Evolutionary conservation across 2,329 filamentous ascomycete species (phyloP).

Genomic region (Aspergillus aculeatus): DNA sequence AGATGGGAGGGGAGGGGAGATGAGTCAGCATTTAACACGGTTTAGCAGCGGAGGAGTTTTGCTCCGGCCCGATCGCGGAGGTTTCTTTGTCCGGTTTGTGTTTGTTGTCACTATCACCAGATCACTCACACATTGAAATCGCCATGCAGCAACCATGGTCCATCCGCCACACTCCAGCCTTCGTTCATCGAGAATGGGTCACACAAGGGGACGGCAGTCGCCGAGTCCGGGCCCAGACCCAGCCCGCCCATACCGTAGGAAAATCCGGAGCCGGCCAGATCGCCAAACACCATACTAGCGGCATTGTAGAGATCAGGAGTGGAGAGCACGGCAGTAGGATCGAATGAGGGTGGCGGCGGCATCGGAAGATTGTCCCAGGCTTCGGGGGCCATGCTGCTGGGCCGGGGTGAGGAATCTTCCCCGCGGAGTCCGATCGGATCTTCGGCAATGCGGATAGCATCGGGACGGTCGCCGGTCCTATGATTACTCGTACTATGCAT

Average conservation of each 20-base stretch:
- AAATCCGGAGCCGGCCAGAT: background rate
- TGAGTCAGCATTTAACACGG: background rate
- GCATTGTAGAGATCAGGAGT: background rate
- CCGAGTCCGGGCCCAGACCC: background rate
- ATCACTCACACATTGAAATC: conserved; percentile 7
- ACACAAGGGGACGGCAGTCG: background rate
- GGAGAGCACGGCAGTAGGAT: background rate
- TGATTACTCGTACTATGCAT: background rate
- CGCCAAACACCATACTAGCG: background rate
- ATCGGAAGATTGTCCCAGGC: background rate
- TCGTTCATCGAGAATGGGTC: conserved; percentile 19
- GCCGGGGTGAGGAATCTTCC: background rate
- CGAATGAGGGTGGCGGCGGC: background rate
- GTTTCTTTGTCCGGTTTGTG: background rate
- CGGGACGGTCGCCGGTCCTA: background rate
- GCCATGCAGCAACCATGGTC: conserved; percentile 34
- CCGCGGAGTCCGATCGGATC: background rate
- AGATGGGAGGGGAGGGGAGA: background rate
- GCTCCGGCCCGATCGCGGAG: background rate
- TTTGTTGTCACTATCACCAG: too few species aligned
- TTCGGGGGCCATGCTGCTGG: background rate
- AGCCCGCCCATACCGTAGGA: background rate
- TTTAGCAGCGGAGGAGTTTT: background rate
- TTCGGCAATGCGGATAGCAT: background rate
- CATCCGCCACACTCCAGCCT: conserved; percentile 34